phyloP scores from a whole-genome alignment of 2,329 filamentous ascomycete genomes.

The Penicillium sp. region DNA sequence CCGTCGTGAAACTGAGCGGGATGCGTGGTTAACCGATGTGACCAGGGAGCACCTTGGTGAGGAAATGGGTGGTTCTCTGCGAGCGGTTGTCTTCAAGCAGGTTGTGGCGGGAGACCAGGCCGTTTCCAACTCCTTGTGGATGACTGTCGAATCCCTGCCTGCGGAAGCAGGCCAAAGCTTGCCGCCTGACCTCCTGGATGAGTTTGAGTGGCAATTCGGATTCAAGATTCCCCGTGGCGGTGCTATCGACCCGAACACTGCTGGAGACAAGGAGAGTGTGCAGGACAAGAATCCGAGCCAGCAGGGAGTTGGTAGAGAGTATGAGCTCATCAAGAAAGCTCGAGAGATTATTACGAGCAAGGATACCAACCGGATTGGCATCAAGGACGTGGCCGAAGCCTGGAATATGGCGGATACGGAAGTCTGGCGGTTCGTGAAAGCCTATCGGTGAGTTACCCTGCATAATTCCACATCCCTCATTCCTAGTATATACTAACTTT shows the following conservation, averaged over 20 bases:
- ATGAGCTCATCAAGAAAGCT: slow-evolving; percentile 48
- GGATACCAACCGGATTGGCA: slow-evolving; percentile 34
- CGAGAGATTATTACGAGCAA: slow-evolving; percentile 42
- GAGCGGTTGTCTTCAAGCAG: slow-evolving; percentile 73
- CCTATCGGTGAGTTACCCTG: slow-evolving; percentile 43
- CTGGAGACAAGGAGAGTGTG: slow-evolving; percentile 33
- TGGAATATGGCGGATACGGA: slow-evolving; percentile 61
- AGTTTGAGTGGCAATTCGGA: slow-evolving; percentile 84
- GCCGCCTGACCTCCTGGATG: slow-evolving; percentile 49
- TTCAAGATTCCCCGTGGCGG: slow-evolving; percentile 64
- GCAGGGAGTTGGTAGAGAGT: slow-evolving; percentile 40
- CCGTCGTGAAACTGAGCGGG: slow-evolving; percentile 63
- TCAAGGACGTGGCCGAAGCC: slow-evolving; percentile 45
- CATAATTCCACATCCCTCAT: not conserved
- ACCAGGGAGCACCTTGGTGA: slow-evolving; percentile 63
- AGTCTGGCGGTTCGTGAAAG: slow-evolving; percentile 59
- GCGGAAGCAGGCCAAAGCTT: slow-evolving; percentile 48
- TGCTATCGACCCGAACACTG: slow-evolving; percentile 36
- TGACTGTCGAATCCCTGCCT: slow-evolving; percentile 62
- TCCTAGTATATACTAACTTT: not conserved
- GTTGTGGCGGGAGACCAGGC: slow-evolving; percentile 66
- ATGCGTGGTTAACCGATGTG: slow-evolving; percentile 69
- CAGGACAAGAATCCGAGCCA: slow-evolving; percentile 36
- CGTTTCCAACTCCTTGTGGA: slow-evolving; percentile 66
- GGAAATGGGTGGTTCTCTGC: slow-evolving; percentile 57